Evolutionary conservation across 768 basidiomycete species (phyloP), one percentile per base, ranked within the genome.

Genomic region (Cubamyces sp.): DNA sequence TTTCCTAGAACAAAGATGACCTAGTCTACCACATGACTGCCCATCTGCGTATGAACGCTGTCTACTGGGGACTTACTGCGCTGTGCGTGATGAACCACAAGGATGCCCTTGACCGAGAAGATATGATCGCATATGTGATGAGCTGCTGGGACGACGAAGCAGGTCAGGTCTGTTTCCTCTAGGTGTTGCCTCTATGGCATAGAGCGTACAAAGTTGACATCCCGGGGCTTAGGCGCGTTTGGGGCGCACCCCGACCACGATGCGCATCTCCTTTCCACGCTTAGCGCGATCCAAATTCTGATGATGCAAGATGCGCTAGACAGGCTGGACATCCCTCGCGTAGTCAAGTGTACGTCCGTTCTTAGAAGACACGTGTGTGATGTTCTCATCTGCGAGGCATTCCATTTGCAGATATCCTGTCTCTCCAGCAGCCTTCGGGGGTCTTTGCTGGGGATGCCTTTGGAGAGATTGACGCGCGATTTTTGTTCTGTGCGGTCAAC

Each of bases 41-140:
- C 14, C 97, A 99, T 74, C 83, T 98, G 7, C 91, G 96, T 7
- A 80, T 99, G 75, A 98, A 98, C 74, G 96, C 95, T 2, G 81
- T 98, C 8, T 99, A 97, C 74, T 99, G 97, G 97, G 97, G 94
- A 8, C 78, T 95, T 42, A 94, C 91, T 0, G 94, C 97, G 0
- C 77, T 96, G 3, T 90, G 83, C 40, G 79, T 94, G 48, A 91
- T 98, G 87, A 84, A 82, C 1, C 83, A 82, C 47, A 78, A 85
- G 57, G 90, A 95, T 51, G 93, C 93, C 0, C 78, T 99, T 54
- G 83, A 91, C 66, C 77, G 87, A 42, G 86, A 93, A 25, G 94
- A 93, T 64, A 92, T 92, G 83, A 83, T 98, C 30, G 81, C 82
- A 2, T 98, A 92, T 72, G 94, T 98, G 54, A 84, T 95, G 87